A percentile compares a stretch with the other conserved stretches of the same genome.
Conservation (phyloP, 2,329 filamentous ascomycete genomes). For the Sarocladium oryzae region DNA sequence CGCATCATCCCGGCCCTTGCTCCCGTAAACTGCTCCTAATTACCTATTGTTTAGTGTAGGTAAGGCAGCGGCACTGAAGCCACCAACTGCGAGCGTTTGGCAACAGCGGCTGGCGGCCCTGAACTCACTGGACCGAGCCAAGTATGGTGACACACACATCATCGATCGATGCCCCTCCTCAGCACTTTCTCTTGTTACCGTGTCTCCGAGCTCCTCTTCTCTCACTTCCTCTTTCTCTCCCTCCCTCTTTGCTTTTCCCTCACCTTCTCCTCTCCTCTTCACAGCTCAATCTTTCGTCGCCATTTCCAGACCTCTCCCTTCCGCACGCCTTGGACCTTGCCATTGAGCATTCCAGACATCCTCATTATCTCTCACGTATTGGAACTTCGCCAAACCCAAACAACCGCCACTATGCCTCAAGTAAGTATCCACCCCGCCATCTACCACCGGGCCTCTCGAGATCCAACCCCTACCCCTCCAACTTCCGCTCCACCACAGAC, state of each 20-base stretch:
- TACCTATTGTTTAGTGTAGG: background rate
- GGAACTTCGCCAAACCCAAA: slow-evolving; percentile 1
- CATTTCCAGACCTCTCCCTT: background rate
- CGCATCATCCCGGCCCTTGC: background rate
- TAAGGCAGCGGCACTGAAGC: background rate
- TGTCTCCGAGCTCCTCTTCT: background rate
- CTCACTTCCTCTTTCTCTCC: slow-evolving; percentile 13
- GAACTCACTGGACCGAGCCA: too few relatives aligned
- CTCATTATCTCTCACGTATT: background rate
- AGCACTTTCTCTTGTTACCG: slow-evolving; percentile 10
- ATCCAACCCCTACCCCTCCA: background rate
- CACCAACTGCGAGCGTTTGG: too few relatives aligned
- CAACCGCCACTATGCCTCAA: slow-evolving; percentile 26
- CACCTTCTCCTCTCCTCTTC: slow-evolving; percentile 4
- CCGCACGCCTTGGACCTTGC: background rate
- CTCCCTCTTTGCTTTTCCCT: slow-evolving; percentile 12
- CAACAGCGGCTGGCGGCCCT: too few relatives aligned
- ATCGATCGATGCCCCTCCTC: slow-evolving; percentile 6
- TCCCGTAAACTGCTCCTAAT: too few relatives aligned
- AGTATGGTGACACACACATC: too few relatives aligned
- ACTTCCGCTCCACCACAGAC: slow-evolving; percentile 1
- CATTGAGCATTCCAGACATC: background rate
- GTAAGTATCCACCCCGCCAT: slow-evolving; percentile 16
- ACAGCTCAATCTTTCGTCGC: slow-evolving; percentile 2
- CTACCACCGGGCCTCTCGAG: background rate